Base-by-base conservation (phyloP, 164 flowering plant genomes). In the Berberis vulgaris region DNA sequence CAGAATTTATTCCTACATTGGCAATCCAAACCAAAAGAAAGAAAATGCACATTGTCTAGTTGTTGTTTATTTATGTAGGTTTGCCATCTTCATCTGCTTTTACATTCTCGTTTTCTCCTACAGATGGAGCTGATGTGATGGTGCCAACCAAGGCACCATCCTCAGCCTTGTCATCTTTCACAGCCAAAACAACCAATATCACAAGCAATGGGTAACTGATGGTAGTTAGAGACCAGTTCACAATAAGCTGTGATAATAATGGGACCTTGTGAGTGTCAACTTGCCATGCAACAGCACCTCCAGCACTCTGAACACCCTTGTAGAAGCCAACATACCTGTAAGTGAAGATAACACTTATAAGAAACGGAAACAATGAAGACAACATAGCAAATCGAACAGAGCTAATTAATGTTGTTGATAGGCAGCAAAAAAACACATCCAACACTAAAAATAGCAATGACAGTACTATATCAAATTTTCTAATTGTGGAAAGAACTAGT, bases 281-380 rank as follows among this genome's bases (percentile, higher is more conserved):
- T 78, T 90, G 98, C 97, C 96, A 90, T n/a, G 98, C 91, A 49
- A 86, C 94, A 7, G 97, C 98, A 2, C 79, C 96, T 45, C 98
- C 97, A 49, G 97, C 98, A 67, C 97, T 93, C 73, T 93, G 98
- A 66, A 93, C 81, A 65, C 98, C 98, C 72, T 90, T 93, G 63
- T 90, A 93, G 72, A 90, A 90, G 44, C 98, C 98, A 61, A 64
- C 71, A 68, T 90, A 93, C 78, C 98, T 89, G 77, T 63, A 81
- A 65, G 45, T 66, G 26, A 2, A 53, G 49, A 66, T 38, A 46
- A 12, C 50, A 43, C 43, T 26, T 10, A 8, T 8, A 9, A 8
- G 54, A 50, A 10, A 26, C 26, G 26, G 26, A 26, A 26, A 26
- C 26, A 26, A 26, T 26, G 26, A 26, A 26, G 26, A 26, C 26